A percentile compares a stretch with the other conserved stretches of the same genome.
These are phyloP conservation scores for Thermomucor indicae-seudaticae DNA, from an alignment of 371 early-diverging fungal species.

Conservation along the genomic window DNA sequence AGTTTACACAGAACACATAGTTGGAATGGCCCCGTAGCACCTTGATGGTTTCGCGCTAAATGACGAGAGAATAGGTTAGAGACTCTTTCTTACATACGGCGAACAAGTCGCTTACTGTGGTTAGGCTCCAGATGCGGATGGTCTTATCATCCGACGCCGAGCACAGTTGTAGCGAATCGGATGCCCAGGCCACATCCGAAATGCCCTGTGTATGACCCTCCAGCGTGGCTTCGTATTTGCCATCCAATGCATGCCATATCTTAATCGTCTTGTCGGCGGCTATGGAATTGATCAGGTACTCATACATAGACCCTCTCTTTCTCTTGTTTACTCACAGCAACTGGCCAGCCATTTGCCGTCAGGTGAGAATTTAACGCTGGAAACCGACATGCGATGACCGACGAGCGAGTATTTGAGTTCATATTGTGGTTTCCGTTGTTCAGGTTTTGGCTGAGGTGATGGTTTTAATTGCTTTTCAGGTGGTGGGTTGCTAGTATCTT, in stretches of 20 bases:
- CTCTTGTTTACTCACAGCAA: slow-evolving; percentile 60
- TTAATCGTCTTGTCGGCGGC: slow-evolving; percentile 91
- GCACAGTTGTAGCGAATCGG: slow-evolving; percentile 83
- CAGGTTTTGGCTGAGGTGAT: slow-evolving; percentile 19
- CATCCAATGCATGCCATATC: slow-evolving; percentile 89
- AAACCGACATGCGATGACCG: slow-evolving; percentile 94
- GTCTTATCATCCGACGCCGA: slow-evolving; percentile 96
- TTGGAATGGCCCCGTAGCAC: slow-evolving; percentile 89
- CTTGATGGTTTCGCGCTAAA: slow-evolving; percentile 69
- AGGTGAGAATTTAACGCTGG: slow-evolving; percentile 96
- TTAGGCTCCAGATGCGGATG: slow-evolving; percentile 86
- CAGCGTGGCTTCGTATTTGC: slow-evolving; percentile 80
- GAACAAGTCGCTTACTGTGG: slow-evolving; percentile 60
- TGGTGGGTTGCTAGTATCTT: too few species aligned
- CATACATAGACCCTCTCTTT: background rate
- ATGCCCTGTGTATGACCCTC: slow-evolving; percentile 93
- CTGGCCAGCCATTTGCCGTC: slow-evolving; percentile 96
- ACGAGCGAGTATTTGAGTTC: slow-evolving; percentile 81
- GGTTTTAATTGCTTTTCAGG: too few species aligned
- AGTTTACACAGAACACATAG: slow-evolving; percentile 97
- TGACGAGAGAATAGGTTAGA: background rate
- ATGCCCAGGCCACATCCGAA: slow-evolving; percentile 96
- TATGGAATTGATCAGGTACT: slow-evolving; percentile 9
- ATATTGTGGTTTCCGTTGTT: slow-evolving; percentile 77
- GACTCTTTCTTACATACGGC: too few species aligned